Conservation (phyloP, 495 filamentous ascomycete genomes). For the Penicillium chermesinum region DNA sequence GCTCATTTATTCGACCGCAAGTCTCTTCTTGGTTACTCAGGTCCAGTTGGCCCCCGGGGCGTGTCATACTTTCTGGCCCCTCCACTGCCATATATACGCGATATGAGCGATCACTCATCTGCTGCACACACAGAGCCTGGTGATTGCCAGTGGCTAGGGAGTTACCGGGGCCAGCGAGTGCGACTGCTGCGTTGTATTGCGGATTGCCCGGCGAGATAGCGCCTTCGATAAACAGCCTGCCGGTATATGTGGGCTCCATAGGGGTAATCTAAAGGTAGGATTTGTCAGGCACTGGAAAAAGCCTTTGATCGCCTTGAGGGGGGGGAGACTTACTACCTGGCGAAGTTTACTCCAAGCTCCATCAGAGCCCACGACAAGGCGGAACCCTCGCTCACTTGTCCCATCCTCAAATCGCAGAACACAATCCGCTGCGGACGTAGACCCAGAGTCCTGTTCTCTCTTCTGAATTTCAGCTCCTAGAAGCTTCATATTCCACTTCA, state of each 20-base stretch:
- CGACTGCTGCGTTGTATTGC: conserved; percentile 8
- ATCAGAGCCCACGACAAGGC: conserved; percentile 10
- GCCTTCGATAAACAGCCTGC: conserved; percentile 18
- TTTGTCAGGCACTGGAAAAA: not conserved
- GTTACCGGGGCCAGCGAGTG: conserved; percentile 15
- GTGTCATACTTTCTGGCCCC: conserved; percentile 2
- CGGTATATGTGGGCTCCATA: conserved; percentile 13
- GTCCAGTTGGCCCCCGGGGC: conserved; percentile 10
- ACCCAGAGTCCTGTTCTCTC: not conserved
- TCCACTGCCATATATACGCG: conserved; percentile 17
- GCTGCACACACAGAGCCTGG: conserved; percentile 9
- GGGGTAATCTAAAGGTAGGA: conserved; percentile 8
- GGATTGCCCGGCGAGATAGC: conserved; percentile 11
- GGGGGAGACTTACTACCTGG: not conserved
- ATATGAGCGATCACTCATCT: conserved; percentile 15
- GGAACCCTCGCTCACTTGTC: conserved; percentile 2
- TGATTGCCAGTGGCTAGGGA: conserved; percentile 8
- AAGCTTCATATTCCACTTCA: conserved; percentile 29
- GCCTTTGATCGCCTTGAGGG: too few relatives aligned
- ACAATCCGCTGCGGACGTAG: not conserved
- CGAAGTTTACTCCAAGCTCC: conserved; percentile 8
- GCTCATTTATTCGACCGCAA: conserved; percentile 3
- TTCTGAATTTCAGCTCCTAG: not conserved
- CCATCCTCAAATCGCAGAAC: conserved; percentile 4
- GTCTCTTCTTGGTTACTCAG: conserved; percentile 9